A percentile compares a stretch with the other conserved stretches of the same genome.
These are phyloP conservation scores for Hypomontagnella monticulosa DNA, from an alignment of 495 filamentous ascomycete species.

Conservation along the genomic window DNA sequence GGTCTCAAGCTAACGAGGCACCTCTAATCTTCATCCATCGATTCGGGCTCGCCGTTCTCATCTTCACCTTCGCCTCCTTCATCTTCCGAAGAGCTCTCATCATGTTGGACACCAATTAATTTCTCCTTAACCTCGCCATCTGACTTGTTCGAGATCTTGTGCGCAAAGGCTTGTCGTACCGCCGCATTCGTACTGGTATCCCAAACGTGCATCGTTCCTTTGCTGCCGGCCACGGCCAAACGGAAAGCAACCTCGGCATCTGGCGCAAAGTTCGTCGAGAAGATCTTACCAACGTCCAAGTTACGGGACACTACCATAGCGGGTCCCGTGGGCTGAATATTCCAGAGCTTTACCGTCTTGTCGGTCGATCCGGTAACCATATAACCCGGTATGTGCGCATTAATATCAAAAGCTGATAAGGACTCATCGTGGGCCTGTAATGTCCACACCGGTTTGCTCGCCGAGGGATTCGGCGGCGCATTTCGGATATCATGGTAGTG, in stretches of 20 bases:
- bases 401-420: conserved; percentile 95
- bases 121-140: conserved; percentile 79
- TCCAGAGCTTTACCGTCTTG: conserved; percentile 97
- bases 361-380: conserved; percentile 92
- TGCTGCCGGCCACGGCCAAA: conserved; percentile 92
- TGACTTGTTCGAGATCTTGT: conserved; percentile 63
- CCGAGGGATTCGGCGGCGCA: conserved; percentile 70
- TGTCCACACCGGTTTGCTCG: conserved; percentile 87
- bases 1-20: conserved; percentile 1
- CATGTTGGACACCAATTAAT: conserved; percentile 73
- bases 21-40: conserved; percentile 84
- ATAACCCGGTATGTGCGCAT: conserved; percentile 87
- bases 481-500: conserved; percentile 86
- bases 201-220: conserved; percentile 93
- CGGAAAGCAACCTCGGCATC: conserved; percentile 90
- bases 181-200: conserved; percentile 94
- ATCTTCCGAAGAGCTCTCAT: conserved; percentile 66
- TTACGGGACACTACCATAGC: conserved; percentile 91
- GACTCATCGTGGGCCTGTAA: conserved; percentile 95
- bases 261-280: conserved; percentile 87
- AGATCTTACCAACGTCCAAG: conserved; percentile 92
- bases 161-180: conserved; percentile 87
- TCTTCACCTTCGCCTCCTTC: conserved; percentile 68
- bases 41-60: conserved; percentile 74
- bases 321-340: conserved; percentile 78